Evolutionary conservation across 2,329 filamentous ascomycete genomes (phyloP), one percentile per base, ranked within the genome.

Genomic region (Verticillium nonalfalfae): DNA sequence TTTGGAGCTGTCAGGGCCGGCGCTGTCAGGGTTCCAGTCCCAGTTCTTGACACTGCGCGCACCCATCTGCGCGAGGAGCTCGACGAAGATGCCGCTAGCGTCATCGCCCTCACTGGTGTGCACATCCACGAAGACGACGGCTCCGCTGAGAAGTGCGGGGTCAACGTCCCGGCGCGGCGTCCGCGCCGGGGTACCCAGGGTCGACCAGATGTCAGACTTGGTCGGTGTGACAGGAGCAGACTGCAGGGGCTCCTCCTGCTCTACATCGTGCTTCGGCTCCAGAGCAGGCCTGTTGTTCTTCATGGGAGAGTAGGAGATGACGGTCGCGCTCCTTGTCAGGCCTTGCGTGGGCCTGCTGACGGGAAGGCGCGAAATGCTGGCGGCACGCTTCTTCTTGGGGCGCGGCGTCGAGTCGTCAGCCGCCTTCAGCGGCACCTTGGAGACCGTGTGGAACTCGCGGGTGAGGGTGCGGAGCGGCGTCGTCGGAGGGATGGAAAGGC

Each of bases 81-180:
- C 90, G 15, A 91, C 82, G 71, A 96, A 96, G 61, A 95, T 85
- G n/a, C 83, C 83, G 69, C 89, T 91, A 7, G 90, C 90, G 73
- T 95, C 90, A 31, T 87, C 88, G 6, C 92, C 92, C 68, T 95
- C 90, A 9, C 85, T 90, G 0, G 90, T 93, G 70, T 91, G 86
- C 2, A 96, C 91, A 72, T 97, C 92, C 1, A 95, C 90, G 70
- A 88, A 92, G 4, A 95, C 90, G 3, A 92, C 85, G 15, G 87
- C 90, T 1, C 91, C 92, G 21, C 83, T 81, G 3, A 94, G 79
- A 3, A 90, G 72, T 0, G 72, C 70, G 3, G 79, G 73, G 65
- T 85, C 77, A 10, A 86, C 66, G 60, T 87, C 81, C 1, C 77
- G 77, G 6, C 82, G 80, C 21, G 84, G 81, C 26, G 84, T 86